phyloP scores from a whole-genome alignment of 306 rosid species.

The Corylus heterophylla region DNA sequence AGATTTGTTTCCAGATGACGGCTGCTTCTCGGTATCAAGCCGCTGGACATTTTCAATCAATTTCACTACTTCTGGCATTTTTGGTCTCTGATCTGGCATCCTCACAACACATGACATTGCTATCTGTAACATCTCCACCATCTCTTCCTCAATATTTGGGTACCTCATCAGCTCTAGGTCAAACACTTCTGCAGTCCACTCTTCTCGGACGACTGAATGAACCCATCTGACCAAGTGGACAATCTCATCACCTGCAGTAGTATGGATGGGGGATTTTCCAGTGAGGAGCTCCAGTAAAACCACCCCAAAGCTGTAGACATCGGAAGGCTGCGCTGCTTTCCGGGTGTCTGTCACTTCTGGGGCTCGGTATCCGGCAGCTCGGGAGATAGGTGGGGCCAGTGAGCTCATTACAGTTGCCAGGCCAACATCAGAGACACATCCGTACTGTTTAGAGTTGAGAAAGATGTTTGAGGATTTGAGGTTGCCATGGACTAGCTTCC shows the following conservation, averaged over 20 bases:
- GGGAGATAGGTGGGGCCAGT: slow-evolving; percentile 64
- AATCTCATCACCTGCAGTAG: slow-evolving; percentile 83
- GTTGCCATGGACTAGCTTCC: slow-evolving; percentile 84
- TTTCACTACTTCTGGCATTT: slow-evolving; percentile 59
- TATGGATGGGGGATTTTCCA: slow-evolving; percentile 82
- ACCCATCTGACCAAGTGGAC: slow-evolving; percentile 95
- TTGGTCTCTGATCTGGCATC: slow-evolving; percentile 86
- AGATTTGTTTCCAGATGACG: slow-evolving; percentile 49
- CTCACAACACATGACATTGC: slow-evolving; percentile 84
- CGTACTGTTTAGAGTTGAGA: slow-evolving; percentile 53
- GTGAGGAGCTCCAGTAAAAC: slow-evolving; percentile 86
- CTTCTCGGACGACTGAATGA: slow-evolving; percentile 93
- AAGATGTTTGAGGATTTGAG: slow-evolving; percentile 80
- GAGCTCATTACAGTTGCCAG: slow-evolving; percentile 77
- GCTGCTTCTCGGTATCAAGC: slow-evolving; percentile 43
- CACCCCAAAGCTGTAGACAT: slow-evolving; percentile 86
- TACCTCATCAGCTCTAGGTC: slow-evolving; percentile 80
- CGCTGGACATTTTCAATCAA: slow-evolving; percentile 72
- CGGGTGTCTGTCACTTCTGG: slow-evolving; percentile 90
- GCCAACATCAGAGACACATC: slow-evolving; percentile 85
- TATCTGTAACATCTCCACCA: slow-evolving; percentile 92
- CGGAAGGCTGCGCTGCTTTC: slow-evolving; percentile 75
- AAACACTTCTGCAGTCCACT: slow-evolving; percentile 96
- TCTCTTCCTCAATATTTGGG: slow-evolving; percentile 92
- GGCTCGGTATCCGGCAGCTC: slow-evolving; percentile 90